Evolutionary conservation across 2,329 filamentous ascomycete species (phyloP).

Genomic region (Beauveria asiatica): DNA sequence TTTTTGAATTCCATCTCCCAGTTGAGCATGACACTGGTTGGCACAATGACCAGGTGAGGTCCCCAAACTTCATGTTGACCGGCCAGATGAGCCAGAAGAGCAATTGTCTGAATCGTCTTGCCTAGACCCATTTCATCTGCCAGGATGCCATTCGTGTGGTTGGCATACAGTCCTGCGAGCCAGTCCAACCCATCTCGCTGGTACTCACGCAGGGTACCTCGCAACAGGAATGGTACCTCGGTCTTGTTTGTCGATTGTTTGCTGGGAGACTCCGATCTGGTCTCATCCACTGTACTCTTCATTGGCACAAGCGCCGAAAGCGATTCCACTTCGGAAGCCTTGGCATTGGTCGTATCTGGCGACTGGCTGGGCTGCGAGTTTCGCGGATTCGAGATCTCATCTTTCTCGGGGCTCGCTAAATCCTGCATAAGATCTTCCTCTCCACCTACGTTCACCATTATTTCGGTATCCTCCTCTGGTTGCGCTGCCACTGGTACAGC

Average conservation of each 20-base stretch:
- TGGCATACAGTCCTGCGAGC: constrained; percentile 86
- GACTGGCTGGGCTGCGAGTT: constrained; percentile 40
- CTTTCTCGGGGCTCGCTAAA: constrained; percentile 33
- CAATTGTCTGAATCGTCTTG: constrained; percentile 97
- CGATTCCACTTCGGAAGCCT: constrained; percentile 36
- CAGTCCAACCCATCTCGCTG: constrained; percentile 96
- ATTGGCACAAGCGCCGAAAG: constrained; percentile 31
- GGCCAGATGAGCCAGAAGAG: constrained; percentile 84
- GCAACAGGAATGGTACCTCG: constrained; percentile 71
- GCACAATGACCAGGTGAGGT: constrained; percentile 89
- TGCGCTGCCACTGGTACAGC: not conserved
- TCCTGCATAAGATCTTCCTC: constrained; percentile 21
- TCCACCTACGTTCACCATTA: constrained; percentile 2
- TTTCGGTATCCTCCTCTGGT: constrained; percentile 17
- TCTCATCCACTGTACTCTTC: constrained; percentile 19
- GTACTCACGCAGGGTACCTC: constrained; percentile 87
- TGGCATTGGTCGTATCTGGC: constrained; percentile 41
- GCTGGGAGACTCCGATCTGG: constrained; percentile 27
- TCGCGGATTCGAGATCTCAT: constrained; percentile 32
- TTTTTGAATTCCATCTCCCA: constrained; percentile 99
- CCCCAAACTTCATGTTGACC: constrained; percentile 90
- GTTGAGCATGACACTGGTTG: constrained; percentile 96
- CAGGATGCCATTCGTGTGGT: constrained; percentile 89
- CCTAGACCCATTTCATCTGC: constrained; percentile 98
- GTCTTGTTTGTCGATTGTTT: constrained; percentile 45